Base-by-base conservation (phyloP, 75 land plant genomes). In the Pseudotsuga menziesii region DNA sequence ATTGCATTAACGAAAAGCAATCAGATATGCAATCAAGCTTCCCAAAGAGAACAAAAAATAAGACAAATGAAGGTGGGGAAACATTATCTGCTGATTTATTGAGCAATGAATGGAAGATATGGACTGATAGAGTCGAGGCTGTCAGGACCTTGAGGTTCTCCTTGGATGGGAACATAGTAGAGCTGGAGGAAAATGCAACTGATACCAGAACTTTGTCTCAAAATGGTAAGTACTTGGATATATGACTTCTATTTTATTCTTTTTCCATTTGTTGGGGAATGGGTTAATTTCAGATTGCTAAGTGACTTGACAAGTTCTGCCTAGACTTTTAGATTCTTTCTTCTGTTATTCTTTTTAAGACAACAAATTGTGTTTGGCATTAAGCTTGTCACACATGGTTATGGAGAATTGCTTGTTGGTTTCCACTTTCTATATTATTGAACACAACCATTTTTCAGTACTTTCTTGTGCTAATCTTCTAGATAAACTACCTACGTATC, bases 71-170 rank as follows among this genome's bases (percentile, higher is more conserved):
- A 36, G 59, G 20, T 61, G 58, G 22, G 19, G 44, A 54, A 27
- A 74, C 16, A 23, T 64, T 56, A 57, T 23, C 69, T 27, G 55
- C 20, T 32, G 55, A 70, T 36, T 8, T n/a, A 6, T 20, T n/a
- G 55, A 60, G 75, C 27, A 71, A 77, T 56, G 77, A 72, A 9
- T 86, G 90, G 90, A 83, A 85, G 36, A 66, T 80, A 74, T 97
- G 99, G 99, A 83, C 79, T 58, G 83, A 87, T 60, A 94, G 93
- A 79, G 99, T 97, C 44, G 98, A 97, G 78, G 88, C 90, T 78
- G 92, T 89, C 25, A 88, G 94, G 84, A 63, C 59, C n/a, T 58
- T 90, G 73, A 92, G 93, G 75, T 97, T 97, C 89, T 82, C 87
- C 22, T 79, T 94, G 76, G 94, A 94, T 78, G 99, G 98, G 23